Conservation (phyloP, 352 stramenopile species). For the Globisporangium barbulae region DNA sequence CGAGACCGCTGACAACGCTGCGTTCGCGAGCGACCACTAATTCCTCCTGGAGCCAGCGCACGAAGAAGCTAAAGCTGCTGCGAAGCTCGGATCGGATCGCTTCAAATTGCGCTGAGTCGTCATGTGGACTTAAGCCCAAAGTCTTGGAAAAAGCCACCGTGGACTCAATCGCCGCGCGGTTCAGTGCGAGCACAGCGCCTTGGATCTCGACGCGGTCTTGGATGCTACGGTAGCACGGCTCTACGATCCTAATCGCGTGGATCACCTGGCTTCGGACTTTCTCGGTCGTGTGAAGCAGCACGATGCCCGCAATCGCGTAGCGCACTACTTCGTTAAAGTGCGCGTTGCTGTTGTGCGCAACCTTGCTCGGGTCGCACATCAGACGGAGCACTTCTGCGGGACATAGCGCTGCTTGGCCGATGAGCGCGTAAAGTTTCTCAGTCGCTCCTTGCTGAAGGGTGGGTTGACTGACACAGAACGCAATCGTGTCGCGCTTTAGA, state of each 20-base stretch:
- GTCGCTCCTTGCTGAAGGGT: neutral
- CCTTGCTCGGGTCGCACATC: conserved; percentile 38
- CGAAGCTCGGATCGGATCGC: conserved; percentile 25
- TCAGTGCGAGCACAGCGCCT: conserved; percentile 31
- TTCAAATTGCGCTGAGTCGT: conserved; percentile 6
- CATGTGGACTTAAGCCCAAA: conserved; percentile 11
- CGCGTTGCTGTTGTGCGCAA: conserved; percentile 21
- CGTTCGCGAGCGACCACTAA: conserved; percentile 25
- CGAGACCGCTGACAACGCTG: conserved; percentile 13
- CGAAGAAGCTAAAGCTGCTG: conserved; percentile 30
- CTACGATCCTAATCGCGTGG: conserved; percentile 30
- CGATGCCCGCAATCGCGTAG: conserved; percentile 43
- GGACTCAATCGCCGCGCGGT: conserved; percentile 39
- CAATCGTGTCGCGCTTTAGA: conserved; percentile 36
- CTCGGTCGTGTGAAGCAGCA: conserved; percentile 48
- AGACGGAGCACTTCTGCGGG: conserved; percentile 37
- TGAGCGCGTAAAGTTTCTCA: conserved; percentile 20
- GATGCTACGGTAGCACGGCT: conserved; percentile 31
- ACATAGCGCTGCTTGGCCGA: conserved; percentile 38
- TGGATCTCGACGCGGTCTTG: conserved; percentile 20
- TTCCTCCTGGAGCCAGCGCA: conserved; percentile 41
- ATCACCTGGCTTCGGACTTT: conserved; percentile 31
- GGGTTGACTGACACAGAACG: conserved; percentile 11
- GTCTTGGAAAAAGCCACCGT: conserved; percentile 38
- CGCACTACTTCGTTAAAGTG: conserved; percentile 37